phyloP scores from a whole-genome alignment of 2,329 filamentous ascomycete species.

The Aphanoascus verrucosus region DNA sequence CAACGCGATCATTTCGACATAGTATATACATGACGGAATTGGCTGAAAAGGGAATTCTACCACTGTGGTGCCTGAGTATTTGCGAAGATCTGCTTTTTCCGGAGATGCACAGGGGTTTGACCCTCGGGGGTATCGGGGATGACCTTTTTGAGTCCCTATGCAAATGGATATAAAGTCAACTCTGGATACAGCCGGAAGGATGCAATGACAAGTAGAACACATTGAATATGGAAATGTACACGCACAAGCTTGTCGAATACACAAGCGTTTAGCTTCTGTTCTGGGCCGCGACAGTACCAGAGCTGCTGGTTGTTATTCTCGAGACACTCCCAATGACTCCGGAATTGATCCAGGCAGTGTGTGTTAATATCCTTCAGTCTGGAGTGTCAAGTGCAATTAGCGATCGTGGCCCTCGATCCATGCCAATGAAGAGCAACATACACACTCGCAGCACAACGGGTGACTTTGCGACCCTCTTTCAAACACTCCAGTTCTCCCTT shows the following conservation, averaged over 20 bases:
- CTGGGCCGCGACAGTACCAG: constrained; percentile 82
- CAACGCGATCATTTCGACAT: constrained; percentile 20
- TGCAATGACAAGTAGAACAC: constrained; percentile 1
- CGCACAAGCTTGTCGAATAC: constrained; percentile 90
- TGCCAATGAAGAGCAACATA: constrained; percentile 40
- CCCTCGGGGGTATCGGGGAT: constrained; percentile 63
- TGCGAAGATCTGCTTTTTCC: constrained; percentile 42
- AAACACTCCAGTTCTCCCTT: constrained; percentile 87
- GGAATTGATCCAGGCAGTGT: constrained; percentile 82
- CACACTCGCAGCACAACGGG: constrained; percentile 92
- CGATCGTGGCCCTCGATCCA: neutral
- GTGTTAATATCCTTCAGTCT: constrained; percentile 94
- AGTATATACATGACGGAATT: constrained; percentile 26
- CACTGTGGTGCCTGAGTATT: constrained; percentile 18
- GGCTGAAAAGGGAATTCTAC: neutral
- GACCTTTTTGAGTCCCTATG: constrained; percentile 67
- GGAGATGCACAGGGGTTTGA: constrained; percentile 62
- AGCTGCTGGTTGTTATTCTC: constrained; percentile 97
- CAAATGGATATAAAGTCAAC: constrained; percentile 7
- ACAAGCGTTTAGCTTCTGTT: constrained; percentile 88
- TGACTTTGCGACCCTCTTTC: constrained; percentile 93
- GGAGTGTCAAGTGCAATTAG: constrained; percentile 13
- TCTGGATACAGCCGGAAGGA: constrained; percentile 1
- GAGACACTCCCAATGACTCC: constrained; percentile 86
- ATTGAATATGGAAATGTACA: constrained; percentile 21